These are phyloP conservation scores for Cadophora luteo-olivacea DNA, from an alignment of 2,329 filamentous ascomycete species.

Conservation along the genomic window DNA sequence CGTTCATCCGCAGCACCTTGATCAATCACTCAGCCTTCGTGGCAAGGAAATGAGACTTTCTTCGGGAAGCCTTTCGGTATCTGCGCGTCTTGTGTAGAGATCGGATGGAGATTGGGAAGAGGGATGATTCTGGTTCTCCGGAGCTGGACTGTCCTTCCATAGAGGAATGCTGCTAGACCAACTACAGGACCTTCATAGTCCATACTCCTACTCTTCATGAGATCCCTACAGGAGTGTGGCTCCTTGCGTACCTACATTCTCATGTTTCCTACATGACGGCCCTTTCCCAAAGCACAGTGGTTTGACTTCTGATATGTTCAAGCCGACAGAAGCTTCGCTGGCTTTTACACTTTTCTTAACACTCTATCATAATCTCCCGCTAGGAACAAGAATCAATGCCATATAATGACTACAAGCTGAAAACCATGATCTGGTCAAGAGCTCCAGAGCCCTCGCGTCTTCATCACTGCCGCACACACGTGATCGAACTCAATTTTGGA, in stretches of 20 bases:
- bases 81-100: constrained; percentile 54
- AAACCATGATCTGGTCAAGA: too few species aligned
- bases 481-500: too few species aligned
- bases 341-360: too few species aligned
- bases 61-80: constrained; percentile 50
- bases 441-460: too few species aligned
- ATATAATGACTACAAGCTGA: too few species aligned
- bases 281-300: too few species aligned
- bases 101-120: constrained; percentile 50
- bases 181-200: constrained; percentile 60
- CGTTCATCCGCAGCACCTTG: constrained; percentile 40
- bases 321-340: too few species aligned
- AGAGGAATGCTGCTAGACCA: constrained; percentile 54
- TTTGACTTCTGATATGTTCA: too few species aligned
- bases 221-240: constrained; percentile 54
- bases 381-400: too few species aligned
- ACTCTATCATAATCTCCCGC: too few species aligned
- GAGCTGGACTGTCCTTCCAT: constrained; percentile 45
- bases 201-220: constrained; percentile 55
- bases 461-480: too few species aligned
- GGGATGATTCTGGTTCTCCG: constrained; percentile 37
- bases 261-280: too few species aligned
- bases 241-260: constrained; percentile 51
- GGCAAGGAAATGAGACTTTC: constrained; percentile 52
- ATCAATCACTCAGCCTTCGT: constrained; percentile 54